Percentiles rank a stretch among this genome's conserved stretches.
Evolutionary conservation across 345 rosid genomes (phyloP).

Genomic region (Gossypium bickii): DNA sequence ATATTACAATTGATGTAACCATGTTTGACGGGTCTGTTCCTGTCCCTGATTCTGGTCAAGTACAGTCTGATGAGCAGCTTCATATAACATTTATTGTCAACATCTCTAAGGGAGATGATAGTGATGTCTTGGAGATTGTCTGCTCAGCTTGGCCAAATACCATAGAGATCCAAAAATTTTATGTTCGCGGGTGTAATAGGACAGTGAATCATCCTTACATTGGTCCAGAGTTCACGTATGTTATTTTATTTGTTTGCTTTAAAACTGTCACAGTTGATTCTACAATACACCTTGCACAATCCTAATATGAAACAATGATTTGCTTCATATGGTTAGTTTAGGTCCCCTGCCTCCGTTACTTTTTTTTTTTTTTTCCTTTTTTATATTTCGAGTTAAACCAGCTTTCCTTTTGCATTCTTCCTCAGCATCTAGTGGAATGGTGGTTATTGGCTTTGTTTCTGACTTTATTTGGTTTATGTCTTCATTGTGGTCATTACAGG

Average conservation of each 20-base stretch:
- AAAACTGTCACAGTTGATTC: not conserved
- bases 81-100: constrained; percentile 68
- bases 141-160: constrained; percentile 85
- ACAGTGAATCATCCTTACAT: constrained; percentile 32
- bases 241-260: constrained; percentile 9
- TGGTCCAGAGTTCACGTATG: constrained; percentile 83
- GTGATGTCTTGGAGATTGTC: constrained; percentile 55
- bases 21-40: constrained; percentile 75
- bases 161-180: constrained; percentile 55
- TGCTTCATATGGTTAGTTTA: not conserved
- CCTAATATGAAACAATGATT: too few relatives aligned
- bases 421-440: not conserved
- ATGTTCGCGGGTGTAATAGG: constrained; percentile 33
- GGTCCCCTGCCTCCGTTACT: not conserved
- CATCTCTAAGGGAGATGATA: constrained; percentile 49
- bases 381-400: not conserved
- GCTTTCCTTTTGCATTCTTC: not conserved
- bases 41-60: constrained; percentile 27
- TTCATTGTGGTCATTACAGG: constrained; percentile 37
- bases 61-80: constrained; percentile 42
- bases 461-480: not conserved
- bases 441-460: not conserved
- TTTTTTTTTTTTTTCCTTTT: not conserved
- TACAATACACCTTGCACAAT: too few relatives aligned
- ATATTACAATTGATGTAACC: constrained; percentile 76